Conservation (phyloP, 2,329 filamentous ascomycete species). For the Alternaria brassicae region DNA sequence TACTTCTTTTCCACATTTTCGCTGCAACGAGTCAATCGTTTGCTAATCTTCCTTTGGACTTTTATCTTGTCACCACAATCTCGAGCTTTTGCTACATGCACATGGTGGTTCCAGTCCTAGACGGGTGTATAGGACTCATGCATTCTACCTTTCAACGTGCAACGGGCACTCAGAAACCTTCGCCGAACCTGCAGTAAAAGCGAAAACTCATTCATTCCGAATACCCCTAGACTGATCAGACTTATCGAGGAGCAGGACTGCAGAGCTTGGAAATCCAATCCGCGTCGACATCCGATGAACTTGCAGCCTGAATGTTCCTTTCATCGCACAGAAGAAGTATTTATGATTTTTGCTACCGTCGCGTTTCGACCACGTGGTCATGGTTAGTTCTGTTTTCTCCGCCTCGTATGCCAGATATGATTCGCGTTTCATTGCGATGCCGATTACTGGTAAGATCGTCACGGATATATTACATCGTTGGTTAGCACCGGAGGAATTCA, state of each 20-base stretch:
- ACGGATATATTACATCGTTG: constrained; percentile 3
- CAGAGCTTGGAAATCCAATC: neutral
- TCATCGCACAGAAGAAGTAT: neutral
- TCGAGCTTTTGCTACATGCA: neutral
- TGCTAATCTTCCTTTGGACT: neutral
- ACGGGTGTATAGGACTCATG: neutral
- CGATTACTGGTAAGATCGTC: neutral
- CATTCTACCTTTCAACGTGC: neutral
- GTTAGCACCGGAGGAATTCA: constrained; percentile 8
- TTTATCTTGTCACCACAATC: neutral
- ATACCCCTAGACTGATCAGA: neutral
- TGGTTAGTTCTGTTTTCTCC: neutral
- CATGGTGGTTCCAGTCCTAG: neutral
- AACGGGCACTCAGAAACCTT: neutral
- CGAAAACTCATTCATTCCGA: neutral
- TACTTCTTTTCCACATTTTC: neutral
- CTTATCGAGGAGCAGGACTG: neutral
- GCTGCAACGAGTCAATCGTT: neutral
- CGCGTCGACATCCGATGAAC: neutral
- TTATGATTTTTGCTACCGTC: neutral
- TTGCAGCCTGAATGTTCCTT: neutral
- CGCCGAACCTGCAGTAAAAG: neutral
- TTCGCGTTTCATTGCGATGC: neutral
- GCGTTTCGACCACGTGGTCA: neutral
- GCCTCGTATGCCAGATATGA: neutral